Percentiles rank a stretch among this genome's conserved stretches.
Conservation (phyloP, 257 asterid genomes). For the Mitragyna speciosa region DNA sequence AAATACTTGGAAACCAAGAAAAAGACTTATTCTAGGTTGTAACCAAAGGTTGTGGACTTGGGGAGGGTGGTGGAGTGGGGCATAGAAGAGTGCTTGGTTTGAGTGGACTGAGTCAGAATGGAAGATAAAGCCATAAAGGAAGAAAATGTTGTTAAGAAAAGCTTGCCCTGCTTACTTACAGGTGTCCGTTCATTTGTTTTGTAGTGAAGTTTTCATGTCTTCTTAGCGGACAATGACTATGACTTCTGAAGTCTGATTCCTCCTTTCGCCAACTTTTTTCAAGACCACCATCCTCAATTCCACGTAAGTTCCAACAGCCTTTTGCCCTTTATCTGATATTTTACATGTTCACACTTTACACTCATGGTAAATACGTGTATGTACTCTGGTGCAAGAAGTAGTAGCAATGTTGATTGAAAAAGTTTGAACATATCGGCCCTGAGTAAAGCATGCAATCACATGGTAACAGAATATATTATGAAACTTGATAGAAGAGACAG, state of each 20-base stretch:
- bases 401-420: not conserved
- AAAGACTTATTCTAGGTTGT: not conserved
- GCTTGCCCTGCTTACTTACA: not conserved
- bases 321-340: not conserved
- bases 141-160: not conserved
- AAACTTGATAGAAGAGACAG: not conserved
- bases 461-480: conserved; percentile 2
- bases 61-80: not conserved
- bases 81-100: not conserved
- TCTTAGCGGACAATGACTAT: conserved; percentile 24
- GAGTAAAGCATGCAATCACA: not conserved
- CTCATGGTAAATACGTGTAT: not conserved
- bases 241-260: conserved; percentile 7
- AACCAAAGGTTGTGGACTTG: no score
- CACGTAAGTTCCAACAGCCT: not conserved
- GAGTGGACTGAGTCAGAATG: conserved; percentile 15
- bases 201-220: conserved; percentile 11
- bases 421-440: not conserved
- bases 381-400: not conserved
- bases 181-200: conserved; percentile 8
- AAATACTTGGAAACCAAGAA: conserved; percentile 28
- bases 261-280: conserved; percentile 13
- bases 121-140: conserved; percentile 5
- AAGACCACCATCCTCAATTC: conserved; percentile 5
- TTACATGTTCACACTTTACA: not conserved